Evolutionary conservation across 2,329 filamentous ascomycete species (phyloP).

Genomic region (Fusarium sp.): DNA sequence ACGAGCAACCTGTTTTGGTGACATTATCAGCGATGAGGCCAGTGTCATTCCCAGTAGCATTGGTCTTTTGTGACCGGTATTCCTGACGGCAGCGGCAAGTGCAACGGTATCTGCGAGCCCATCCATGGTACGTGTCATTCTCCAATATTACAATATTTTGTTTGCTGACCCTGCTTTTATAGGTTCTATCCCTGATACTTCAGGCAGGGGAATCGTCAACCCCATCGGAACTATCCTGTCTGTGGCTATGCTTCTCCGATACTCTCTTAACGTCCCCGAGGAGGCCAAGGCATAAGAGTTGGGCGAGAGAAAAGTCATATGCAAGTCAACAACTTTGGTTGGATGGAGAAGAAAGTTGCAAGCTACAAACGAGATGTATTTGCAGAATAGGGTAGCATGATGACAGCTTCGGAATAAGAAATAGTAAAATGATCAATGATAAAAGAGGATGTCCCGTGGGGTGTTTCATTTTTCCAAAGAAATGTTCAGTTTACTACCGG

Average conservation of each 20-base stretch:
- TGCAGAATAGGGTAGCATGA: background rate
- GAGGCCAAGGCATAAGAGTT: no score
- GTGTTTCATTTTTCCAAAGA: background rate
- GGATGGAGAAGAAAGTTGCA: background rate
- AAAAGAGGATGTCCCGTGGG: background rate
- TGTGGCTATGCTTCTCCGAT: constrained; percentile 94
- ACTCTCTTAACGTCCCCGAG: constrained; percentile 83
- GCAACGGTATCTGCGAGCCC: constrained; percentile 97
- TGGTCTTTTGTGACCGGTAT: constrained; percentile 87
- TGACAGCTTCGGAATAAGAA: background rate
- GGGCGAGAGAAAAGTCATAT: background rate
- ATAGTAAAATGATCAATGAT: background rate
- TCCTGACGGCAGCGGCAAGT: constrained; percentile 84
- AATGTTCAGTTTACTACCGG: background rate
- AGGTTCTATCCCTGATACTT: constrained; percentile 83
- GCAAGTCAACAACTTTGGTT: background rate
- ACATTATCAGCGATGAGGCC: constrained; percentile 96
- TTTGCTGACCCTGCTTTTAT: background rate
- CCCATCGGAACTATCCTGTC: constrained; percentile 93
- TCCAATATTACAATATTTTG: background rate
- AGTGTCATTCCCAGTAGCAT: constrained; percentile 95
- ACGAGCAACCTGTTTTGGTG: constrained; percentile 96
- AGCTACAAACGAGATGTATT: background rate
- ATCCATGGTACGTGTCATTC: constrained; percentile 79
- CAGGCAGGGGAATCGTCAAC: constrained; percentile 88